Evolutionary conservation across 139 green algal genomes (phyloP), one percentile per base, ranked within the genome.

Genomic region (Ettlia oleoabundans): DNA sequence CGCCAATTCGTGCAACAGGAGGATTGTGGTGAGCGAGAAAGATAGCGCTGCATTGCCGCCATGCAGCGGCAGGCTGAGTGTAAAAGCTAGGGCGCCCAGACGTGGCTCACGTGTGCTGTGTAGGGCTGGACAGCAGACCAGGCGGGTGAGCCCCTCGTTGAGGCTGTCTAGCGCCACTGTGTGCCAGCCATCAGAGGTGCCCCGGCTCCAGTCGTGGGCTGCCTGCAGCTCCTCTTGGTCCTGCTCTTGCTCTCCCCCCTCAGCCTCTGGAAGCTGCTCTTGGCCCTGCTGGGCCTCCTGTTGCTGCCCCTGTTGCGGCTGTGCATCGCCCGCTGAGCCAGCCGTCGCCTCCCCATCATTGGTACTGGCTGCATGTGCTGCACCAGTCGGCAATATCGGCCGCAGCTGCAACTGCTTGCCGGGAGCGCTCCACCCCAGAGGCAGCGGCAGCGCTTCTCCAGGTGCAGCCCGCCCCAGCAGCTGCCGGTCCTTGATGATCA

Each of bases 401-500:
- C 92, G 89, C 15, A 96, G 53, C 73, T 89, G 86, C 84, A 95
- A 83, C 79, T 96, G 89, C 76, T 88, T 85, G 55, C 87, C 88
- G 7, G 69, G 32, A 13, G 30, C 55, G 22, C 78, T 72, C 92
- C 93, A 97, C 42, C 89, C 84, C 32, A 92, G 78, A 0, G 93
- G 93, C 74, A 97, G 85, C 3, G 93, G 86, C 58, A 96, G 62
- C 33, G 80, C 66, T 37, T 82, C 86, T 0, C 92, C 92, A 24
- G 93, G 90, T 4, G 82, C 66, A 4, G 94, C 85, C 22, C 83
- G 33, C 1, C 93, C 92, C 77, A 96, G 82, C 66, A 92, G 67
- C 40, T 51, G 76, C 6, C 83, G 62, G 15, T 77, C 30, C 1
- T 42, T 64, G 1, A 72, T 55, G 3, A 80, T 43, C 21, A 51